Conservation (phyloP, 2,329 filamentous ascomycete species). For the Myotisia sp. region DNA sequence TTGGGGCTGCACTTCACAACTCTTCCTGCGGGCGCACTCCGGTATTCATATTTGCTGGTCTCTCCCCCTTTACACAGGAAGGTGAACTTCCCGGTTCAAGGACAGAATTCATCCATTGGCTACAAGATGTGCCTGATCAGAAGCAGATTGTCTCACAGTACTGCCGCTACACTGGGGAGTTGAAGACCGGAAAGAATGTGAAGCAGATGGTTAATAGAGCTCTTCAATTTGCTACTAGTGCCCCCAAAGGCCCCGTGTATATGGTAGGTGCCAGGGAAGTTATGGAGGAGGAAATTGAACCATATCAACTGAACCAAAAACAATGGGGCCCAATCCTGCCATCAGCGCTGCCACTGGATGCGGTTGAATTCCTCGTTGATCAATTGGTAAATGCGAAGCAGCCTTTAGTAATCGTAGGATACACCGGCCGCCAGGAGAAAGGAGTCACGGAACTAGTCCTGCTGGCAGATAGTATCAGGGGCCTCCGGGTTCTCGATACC, state of each 20-base stretch:
- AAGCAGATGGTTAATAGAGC: constrained; percentile 84
- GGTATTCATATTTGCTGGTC: constrained; percentile 62
- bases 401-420: constrained; percentile 38
- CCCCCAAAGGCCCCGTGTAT: constrained; percentile 68
- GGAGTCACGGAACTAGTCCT: constrained; percentile 33
- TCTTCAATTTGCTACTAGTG: constrained; percentile 63
- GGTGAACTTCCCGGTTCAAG: constrained; percentile 64
- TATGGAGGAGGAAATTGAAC: constrained; percentile 70
- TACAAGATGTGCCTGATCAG: constrained; percentile 71
- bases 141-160: constrained; percentile 71
- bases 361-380: constrained; percentile 29
- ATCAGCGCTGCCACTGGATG: constrained; percentile 42
- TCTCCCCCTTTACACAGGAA: constrained; percentile 62
- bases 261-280: constrained; percentile 64
- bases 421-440: constrained; percentile 33
- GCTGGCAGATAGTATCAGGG: constrained; percentile 35
- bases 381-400: constrained; percentile 34
- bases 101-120: constrained; percentile 77
- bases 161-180: constrained; percentile 67
- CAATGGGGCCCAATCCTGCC: constrained; percentile 59
- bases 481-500: constrained; percentile 38
- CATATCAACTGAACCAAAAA: constrained; percentile 53
- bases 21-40: constrained; percentile 60
- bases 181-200: constrained; percentile 71
- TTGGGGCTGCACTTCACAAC: constrained; percentile 67